Conservation (phyloP, 305 asterid genomes). For the Lippia alba region DNA sequence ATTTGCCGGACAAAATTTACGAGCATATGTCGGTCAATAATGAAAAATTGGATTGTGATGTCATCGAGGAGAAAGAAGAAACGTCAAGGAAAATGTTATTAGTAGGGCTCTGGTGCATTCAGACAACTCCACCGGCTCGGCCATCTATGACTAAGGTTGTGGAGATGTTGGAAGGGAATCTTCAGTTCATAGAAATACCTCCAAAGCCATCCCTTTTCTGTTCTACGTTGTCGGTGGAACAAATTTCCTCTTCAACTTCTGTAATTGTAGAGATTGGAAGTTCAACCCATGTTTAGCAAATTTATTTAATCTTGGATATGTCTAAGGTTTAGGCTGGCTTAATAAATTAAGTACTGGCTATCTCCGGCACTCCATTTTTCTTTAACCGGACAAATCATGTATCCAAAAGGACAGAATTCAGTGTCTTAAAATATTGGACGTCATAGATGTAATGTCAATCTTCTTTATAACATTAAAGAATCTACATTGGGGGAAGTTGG, state of each 20-base stretch:
- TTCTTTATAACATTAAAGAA: too few species aligned
- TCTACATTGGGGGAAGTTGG: too few species aligned
- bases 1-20: slow-evolving; percentile 57
- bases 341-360: too few species aligned
- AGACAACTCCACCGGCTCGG: slow-evolving; percentile 32
- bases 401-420: too few species aligned
- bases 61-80: slow-evolving; percentile 34
- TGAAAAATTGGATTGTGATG: slow-evolving; percentile 25
- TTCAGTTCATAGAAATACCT: slow-evolving; percentile 40
- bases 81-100: slow-evolving; percentile 25
- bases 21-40: slow-evolving; percentile 43
- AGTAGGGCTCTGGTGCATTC: slow-evolving; percentile 42
- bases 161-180: slow-evolving; percentile 50
- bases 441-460: too few species aligned
- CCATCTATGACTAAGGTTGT: slow-evolving; percentile 43
- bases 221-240: background rate
- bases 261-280: background rate
- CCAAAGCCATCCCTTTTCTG: slow-evolving; percentile 40
- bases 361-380: too few species aligned
- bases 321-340: background rate
- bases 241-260: slow-evolving; percentile 1
- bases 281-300: background rate
- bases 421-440: too few species aligned
- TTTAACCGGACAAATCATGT: too few species aligned
- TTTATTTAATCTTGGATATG: background rate